phyloP scores from a whole-genome alignment of 2,329 filamentous ascomycete genomes.

The Coniochaeta sp. region DNA sequence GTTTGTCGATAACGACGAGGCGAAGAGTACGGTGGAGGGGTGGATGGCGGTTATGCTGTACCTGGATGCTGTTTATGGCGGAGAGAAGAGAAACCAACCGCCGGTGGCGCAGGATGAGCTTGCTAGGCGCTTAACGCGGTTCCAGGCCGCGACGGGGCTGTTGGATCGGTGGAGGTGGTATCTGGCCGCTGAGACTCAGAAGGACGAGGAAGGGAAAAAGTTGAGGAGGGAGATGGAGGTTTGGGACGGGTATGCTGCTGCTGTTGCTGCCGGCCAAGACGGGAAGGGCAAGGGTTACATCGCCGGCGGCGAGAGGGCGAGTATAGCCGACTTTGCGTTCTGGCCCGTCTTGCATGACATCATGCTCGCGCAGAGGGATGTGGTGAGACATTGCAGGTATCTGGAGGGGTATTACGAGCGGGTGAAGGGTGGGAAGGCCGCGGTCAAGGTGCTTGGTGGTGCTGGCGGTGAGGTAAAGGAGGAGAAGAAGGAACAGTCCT shows the following conservation, averaged over 20 bases:
- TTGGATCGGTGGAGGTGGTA: slow-evolving; percentile 26
- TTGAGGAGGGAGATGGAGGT: slow-evolving; percentile 25
- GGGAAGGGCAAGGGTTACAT: slow-evolving; percentile 28
- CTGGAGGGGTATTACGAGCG: slow-evolving; percentile 31
- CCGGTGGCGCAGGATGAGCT: slow-evolving; percentile 19
- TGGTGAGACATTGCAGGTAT: slow-evolving; percentile 23
- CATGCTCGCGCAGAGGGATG: slow-evolving; percentile 32
- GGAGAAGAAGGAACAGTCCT: too few species aligned
- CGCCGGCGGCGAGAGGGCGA: slow-evolving; percentile 28
- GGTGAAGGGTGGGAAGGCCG: slow-evolving; percentile 16
- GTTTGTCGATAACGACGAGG: slow-evolving; percentile 48
- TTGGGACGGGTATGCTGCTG: slow-evolving; percentile 37
- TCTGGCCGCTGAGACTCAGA: not conserved
- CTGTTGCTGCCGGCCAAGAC: slow-evolving; percentile 24
- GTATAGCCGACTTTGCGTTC: slow-evolving; percentile 48
- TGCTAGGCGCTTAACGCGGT: slow-evolving; percentile 29
- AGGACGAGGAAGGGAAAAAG: too few species aligned
- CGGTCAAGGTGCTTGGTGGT: slow-evolving; percentile 5
- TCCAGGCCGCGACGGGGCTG: slow-evolving; percentile 34
- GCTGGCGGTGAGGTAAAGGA: not conserved
- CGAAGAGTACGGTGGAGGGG: slow-evolving; percentile 39
- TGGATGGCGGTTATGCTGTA: slow-evolving; percentile 51
- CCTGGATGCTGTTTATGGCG: slow-evolving; percentile 46
- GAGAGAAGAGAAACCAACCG: slow-evolving; percentile 16
- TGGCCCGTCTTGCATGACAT: slow-evolving; percentile 49